phyloP scores from a whole-genome alignment of 306 rosid species.

The Cicer cuneatum region DNA sequence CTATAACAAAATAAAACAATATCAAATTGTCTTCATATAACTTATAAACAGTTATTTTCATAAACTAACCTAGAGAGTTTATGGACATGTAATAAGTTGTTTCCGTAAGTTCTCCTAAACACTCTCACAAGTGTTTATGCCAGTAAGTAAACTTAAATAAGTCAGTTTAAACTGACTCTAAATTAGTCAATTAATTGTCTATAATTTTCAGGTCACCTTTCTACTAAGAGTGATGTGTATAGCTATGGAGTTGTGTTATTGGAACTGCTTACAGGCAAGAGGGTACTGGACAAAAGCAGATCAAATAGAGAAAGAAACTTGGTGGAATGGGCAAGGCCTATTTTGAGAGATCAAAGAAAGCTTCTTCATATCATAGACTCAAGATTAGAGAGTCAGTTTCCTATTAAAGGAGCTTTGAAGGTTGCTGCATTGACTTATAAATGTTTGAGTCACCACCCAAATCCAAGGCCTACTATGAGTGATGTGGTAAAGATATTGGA shows the following conservation, averaged over 20 bases:
- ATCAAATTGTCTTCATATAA: not conserved
- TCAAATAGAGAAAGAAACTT: constrained; percentile 54
- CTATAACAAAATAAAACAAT: not conserved
- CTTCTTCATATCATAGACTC: constrained; percentile 57
- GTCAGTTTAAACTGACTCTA: not conserved
- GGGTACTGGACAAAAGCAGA: constrained; percentile 59
- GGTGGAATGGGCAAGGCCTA: constrained; percentile 87
- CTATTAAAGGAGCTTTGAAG: constrained; percentile 62
- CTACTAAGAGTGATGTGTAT: constrained; percentile 85
- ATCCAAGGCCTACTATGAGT: constrained; percentile 65
- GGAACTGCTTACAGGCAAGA: constrained; percentile 79
- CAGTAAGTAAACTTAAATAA: not conserved
- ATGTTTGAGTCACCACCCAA: constrained; percentile 71
- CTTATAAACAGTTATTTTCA: not conserved
- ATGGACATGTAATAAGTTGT: not conserved
- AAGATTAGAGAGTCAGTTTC: constrained; percentile 65
- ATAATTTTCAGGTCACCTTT: constrained; percentile 63
- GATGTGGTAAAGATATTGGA: constrained; percentile 67
- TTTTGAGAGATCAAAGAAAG: constrained; percentile 62
- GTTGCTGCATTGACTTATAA: constrained; percentile 68
- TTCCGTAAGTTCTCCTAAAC: not conserved
- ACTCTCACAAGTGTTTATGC: not conserved
- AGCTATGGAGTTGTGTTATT: constrained; percentile 84
- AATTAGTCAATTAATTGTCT: not conserved
- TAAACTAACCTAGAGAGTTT: not conserved